phyloP scores from a whole-genome alignment of 768 basidiomycete species.

The Mycena chlorophos region DNA sequence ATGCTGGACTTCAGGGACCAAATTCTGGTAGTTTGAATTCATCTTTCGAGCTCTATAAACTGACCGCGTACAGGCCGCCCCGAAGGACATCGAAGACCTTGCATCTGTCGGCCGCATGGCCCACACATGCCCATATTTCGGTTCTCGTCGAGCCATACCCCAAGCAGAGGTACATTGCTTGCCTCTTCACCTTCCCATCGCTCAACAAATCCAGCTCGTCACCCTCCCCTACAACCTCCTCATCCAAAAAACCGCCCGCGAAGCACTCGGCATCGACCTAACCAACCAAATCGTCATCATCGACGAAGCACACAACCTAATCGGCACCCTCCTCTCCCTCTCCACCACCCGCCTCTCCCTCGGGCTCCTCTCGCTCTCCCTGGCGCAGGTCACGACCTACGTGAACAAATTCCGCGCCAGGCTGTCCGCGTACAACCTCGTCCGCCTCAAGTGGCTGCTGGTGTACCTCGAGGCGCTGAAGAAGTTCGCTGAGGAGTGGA shows the following conservation, averaged over 20 bases:
- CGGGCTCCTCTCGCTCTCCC: constrained; percentile 55
- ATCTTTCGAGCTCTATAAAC: not conserved
- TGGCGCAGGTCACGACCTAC: constrained; percentile 77
- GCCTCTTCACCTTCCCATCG: not conserved
- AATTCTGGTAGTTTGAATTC: constrained; percentile 60
- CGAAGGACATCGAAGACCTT: constrained; percentile 94
- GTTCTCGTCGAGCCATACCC: constrained; percentile 80
- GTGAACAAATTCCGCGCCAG: constrained; percentile 75
- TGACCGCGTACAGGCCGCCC: constrained; percentile 58
- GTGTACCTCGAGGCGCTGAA: constrained; percentile 70
- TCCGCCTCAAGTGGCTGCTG: constrained; percentile 80
- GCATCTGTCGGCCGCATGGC: constrained; percentile 66
- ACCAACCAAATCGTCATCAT: constrained; percentile 85
- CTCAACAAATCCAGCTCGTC: constrained; percentile 58
- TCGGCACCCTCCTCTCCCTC: constrained; percentile 84
- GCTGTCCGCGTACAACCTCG: constrained; percentile 67
- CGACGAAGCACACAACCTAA: constrained; percentile 96
- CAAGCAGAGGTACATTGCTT: constrained; percentile 74
- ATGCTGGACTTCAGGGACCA: constrained; percentile 88
- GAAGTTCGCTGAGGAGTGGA: constrained; percentile 60
- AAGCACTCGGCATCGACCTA: constrained; percentile 84
- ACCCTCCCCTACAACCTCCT: constrained; percentile 93
- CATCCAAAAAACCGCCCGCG: constrained; percentile 77
- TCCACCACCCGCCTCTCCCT: constrained; percentile 71
- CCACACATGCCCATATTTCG: constrained; percentile 90